These are phyloP conservation scores for Telfairia occidentalis DNA, from an alignment of 331 rosid species.

Conservation along the genomic window DNA sequence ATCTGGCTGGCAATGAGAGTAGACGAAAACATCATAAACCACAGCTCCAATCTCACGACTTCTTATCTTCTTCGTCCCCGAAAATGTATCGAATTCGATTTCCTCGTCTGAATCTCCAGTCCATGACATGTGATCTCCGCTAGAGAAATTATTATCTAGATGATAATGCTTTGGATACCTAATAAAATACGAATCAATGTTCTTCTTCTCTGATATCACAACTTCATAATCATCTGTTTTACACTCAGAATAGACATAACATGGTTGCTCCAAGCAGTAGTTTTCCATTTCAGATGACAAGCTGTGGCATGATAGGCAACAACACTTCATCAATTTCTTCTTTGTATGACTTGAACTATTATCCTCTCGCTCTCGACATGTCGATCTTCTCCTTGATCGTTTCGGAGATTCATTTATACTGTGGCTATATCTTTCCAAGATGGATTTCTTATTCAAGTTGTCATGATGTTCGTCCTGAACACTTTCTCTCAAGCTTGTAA, in stretches of 20 bases:
- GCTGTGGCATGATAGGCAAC: background rate
- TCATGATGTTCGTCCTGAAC: constrained; percentile 7
- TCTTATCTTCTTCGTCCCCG: constrained; percentile 13
- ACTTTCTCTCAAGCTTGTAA: constrained; percentile 11
- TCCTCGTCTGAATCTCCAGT: background rate
- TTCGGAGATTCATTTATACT: constrained; percentile 20
- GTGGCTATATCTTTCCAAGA: constrained; percentile 16
- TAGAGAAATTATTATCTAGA: background rate
- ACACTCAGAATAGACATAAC: background rate
- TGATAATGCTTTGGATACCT: background rate
- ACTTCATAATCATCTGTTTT: background rate
- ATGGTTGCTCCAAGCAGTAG: background rate
- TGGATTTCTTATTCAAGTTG: constrained; percentile 14
- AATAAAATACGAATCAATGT: background rate
- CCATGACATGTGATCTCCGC: background rate
- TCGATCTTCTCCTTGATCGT: constrained; percentile 22
- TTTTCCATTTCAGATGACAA: background rate
- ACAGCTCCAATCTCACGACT: constrained; percentile 15
- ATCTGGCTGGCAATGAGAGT: constrained; percentile 18
- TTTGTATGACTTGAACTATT: background rate
- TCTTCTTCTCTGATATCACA: background rate
- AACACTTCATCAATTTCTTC: background rate
- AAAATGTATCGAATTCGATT: background rate
- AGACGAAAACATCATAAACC: constrained; percentile 26
- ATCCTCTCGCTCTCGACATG: background rate